phyloP scores from a whole-genome alignment of 805 yeast species.

The Saccharomycopsis synnaedendra region DNA sequence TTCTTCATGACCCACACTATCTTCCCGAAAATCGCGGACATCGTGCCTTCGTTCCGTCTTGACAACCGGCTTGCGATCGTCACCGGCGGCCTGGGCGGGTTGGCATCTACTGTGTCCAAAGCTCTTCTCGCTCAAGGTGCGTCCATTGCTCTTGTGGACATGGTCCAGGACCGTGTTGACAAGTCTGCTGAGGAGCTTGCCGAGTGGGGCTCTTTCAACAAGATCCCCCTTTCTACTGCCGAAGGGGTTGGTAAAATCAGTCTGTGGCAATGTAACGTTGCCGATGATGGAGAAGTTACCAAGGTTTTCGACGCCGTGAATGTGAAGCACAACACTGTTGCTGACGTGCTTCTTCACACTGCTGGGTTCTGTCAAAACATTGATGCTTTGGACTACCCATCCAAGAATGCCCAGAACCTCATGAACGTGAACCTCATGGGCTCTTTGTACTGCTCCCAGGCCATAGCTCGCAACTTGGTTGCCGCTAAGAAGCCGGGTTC shows the following conservation, averaged over 20 bases:
- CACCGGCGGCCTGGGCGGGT: constrained; percentile 63
- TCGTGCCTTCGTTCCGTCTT: constrained; percentile 41
- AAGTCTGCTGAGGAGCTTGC: constrained; percentile 35
- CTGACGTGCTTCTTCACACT: constrained; percentile 46
- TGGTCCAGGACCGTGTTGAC: constrained; percentile 50
- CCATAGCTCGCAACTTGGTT: constrained; percentile 57
- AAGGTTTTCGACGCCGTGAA: constrained; percentile 40
- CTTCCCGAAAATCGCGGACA: constrained; percentile 19
- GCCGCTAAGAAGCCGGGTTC: constrained; percentile 44
- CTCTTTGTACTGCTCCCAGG: constrained; percentile 53
- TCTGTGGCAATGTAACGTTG: constrained; percentile 54
- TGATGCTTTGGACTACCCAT: constrained; percentile 60
- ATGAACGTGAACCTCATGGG: constrained; percentile 59
- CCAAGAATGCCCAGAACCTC: constrained; percentile 50
- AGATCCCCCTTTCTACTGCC: constrained; percentile 22
- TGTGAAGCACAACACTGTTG: constrained; percentile 40
- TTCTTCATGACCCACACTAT: constrained; percentile 9
- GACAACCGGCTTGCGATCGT: constrained; percentile 54
- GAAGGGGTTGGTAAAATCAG: constrained; percentile 26
- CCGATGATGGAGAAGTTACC: constrained; percentile 39
- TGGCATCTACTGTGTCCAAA: constrained; percentile 49
- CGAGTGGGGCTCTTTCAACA: constrained; percentile 34
- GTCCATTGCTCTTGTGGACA: constrained; percentile 47
- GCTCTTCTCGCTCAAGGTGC: constrained; percentile 38
- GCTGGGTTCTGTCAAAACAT: constrained; percentile 63